Conservation (phyloP, 768 basidiomycete species). For the Termitomyces sp. region DNA sequence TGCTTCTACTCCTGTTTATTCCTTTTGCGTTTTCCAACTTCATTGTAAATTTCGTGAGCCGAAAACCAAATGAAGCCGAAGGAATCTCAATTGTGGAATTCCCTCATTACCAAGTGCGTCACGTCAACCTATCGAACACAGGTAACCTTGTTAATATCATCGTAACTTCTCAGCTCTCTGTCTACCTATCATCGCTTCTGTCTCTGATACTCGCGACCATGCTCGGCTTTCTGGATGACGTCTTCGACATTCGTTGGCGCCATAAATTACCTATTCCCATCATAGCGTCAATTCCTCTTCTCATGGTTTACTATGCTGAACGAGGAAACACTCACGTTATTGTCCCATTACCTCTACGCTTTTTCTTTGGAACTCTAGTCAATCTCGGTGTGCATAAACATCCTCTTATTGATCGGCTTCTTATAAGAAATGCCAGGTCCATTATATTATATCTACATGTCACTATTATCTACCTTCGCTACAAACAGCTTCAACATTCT, state of each 20-base stretch:
- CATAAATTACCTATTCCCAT: constrained; percentile 97
- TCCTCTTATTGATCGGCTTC: background rate
- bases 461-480: constrained; percentile 89
- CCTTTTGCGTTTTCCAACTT: constrained; percentile 89
- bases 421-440: constrained; percentile 52
- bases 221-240: constrained; percentile 93
- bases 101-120: constrained; percentile 69
- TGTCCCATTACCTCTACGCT: constrained; percentile 77
- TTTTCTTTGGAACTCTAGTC: constrained; percentile 70
- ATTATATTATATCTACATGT: constrained; percentile 95
- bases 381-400: constrained; percentile 64
- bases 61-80: constrained; percentile 37
- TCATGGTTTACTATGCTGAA: constrained; percentile 96
- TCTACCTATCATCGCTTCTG: constrained; percentile 91
- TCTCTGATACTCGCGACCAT: constrained; percentile 89
- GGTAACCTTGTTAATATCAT: background rate
- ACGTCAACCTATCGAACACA: background rate
- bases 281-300: constrained; percentile 88
- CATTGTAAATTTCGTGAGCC: constrained; percentile 40
- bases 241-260: constrained; percentile 98
- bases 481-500: constrained; percentile 99
- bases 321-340: constrained; percentile 91
- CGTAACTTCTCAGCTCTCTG: constrained; percentile 56
- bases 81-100: constrained; percentile 65
- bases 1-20: constrained; percentile 85